Evolutionary conservation across 768 basidiomycete genomes (phyloP), one percentile per base, ranked within the genome.

Genomic region (Serendipita sp.): DNA sequence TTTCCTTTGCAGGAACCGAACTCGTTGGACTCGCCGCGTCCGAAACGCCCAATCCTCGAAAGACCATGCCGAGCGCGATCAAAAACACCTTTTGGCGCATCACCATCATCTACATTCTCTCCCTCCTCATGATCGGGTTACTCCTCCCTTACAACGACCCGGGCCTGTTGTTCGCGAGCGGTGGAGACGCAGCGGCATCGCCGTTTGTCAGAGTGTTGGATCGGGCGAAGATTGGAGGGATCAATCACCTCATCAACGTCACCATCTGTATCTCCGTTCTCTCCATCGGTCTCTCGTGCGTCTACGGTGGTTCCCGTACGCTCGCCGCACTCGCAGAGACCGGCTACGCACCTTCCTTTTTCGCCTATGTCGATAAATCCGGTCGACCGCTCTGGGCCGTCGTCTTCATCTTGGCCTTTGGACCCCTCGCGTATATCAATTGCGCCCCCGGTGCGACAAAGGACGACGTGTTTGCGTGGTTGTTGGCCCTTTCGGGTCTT

Each of bases 1-100:
- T 83, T 73, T 85, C 84, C 5, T 84, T 80, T 71, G 83, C 80
- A 16, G 83, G 85, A 16, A 82, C 86, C 35, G 85, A 86, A 68
- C 78, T 89, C 8, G 85, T 88, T 46, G 81, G 84, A 2, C 72
- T 88, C 36, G 85, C 86, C n/a, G 85, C 86, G 8, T 84, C 85
- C 38, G 86, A 88, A 74, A 82, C 82, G 3, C 78, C 78, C 52
- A 78, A 78, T 68, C 86, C 86, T 0, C 77, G 83, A 73, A 82
- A 82, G 71, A 73, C 82, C 0, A 80, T 87, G 34, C 85, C 85
- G 2, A 74, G 77, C 0, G 86, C 86, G 1, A 79, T 86, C 72
- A 85, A 83, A 69, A 81, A 81, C 44, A 85, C 85, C 0, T 86
- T 86, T 74, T 77, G 83, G 75, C 79, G 84, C 41, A 83, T 85